Evolutionary conservation across 371 early-diverging fungal genomes (phyloP), one percentile per base, ranked within the genome.

Genomic region (Mucor ambiguus): DNA sequence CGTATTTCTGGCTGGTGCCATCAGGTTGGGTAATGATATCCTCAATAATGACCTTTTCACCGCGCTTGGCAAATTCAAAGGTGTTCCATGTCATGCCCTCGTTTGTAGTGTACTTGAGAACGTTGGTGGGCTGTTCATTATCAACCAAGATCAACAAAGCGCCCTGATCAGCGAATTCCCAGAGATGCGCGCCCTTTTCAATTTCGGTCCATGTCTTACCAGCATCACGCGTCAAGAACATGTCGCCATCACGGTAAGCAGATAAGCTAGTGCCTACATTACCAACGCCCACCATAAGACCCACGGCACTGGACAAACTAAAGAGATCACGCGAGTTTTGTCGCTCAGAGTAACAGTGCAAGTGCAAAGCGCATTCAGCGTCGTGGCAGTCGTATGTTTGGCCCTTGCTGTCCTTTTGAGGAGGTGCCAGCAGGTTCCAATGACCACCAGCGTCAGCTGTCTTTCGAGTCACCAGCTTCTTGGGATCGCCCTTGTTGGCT

Each of bases 281-380:
- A 29, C 98, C 98, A 4, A 97, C 93, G 24, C 93, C 99, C 44
- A 98, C 84, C 81, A 94, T 88, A 48, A 98, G 69, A 2, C 99
- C 99, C 2, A 93, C 89, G 4, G 96, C 95, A 22, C 92, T 87
- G 0, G 89, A 76, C 0, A 90, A 79, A 63, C 93, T 91, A 67
- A 93, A 93, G 12, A 92, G 70, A 70, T 94, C 92, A 28, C 89
- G 88, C 0, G 87, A 83, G 59, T 94, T 92, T 41, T 82, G 80
- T 20, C 92, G 85, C 69, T 92, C 92, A 5, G 95, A 90, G 63
- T 91, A 94, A 49, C 92, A 86, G 68, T 94, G 95, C 26, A 97
- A 71, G 61, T 97, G 88, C 58, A 97, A 69, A 4, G 71, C 68
- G 61, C 95, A 94, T 0, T 73, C 75, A 16, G 80, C 74, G 0